Evolutionary conservation across 2,329 filamentous ascomycete species (phyloP).

Genomic region (Allantophomopsis lycopodina): DNA sequence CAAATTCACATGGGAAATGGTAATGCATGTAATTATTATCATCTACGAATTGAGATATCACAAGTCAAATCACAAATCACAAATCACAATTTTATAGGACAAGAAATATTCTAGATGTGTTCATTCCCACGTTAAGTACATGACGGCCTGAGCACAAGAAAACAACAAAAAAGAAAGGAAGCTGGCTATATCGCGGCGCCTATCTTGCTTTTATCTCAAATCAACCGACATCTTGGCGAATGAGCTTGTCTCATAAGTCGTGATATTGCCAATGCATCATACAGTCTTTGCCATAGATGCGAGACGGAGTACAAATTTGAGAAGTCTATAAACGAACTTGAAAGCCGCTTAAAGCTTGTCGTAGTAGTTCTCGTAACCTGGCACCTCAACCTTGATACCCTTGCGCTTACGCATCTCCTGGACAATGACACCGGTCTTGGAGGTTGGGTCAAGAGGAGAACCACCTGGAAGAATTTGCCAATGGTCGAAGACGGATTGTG

Average conservation of each 20-base stretch:
- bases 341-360: conserved; percentile 75
- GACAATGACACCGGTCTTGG: conserved; percentile 74
- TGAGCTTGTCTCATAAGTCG: conserved; percentile 14
- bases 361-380: conserved; percentile 94
- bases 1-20: too few species aligned
- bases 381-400: conserved; percentile 95
- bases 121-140: conserved; percentile 1
- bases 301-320: conserved; percentile 10
- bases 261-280: conserved; percentile 8
- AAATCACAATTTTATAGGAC: not conserved
- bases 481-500: conserved; percentile 97
- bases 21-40: too few species aligned
- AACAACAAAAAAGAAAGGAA: conserved; percentile 1
- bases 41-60: too few species aligned
- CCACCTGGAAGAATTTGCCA: conserved; percentile 95
- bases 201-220: conserved; percentile 12
- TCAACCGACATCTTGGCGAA: conserved; percentile 8
- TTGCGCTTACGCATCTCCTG: conserved; percentile 94
- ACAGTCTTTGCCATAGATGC: conserved; percentile 5
- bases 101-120: not conserved
- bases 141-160: not conserved
- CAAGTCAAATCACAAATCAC: not conserved
- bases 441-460: conserved; percentile 70
- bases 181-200: conserved; percentile 3
- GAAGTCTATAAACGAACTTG: conserved; percentile 16